These are phyloP conservation scores for Lactarius vividus DNA, from an alignment of 768 basidiomycete genomes.

Conservation along the genomic window DNA sequence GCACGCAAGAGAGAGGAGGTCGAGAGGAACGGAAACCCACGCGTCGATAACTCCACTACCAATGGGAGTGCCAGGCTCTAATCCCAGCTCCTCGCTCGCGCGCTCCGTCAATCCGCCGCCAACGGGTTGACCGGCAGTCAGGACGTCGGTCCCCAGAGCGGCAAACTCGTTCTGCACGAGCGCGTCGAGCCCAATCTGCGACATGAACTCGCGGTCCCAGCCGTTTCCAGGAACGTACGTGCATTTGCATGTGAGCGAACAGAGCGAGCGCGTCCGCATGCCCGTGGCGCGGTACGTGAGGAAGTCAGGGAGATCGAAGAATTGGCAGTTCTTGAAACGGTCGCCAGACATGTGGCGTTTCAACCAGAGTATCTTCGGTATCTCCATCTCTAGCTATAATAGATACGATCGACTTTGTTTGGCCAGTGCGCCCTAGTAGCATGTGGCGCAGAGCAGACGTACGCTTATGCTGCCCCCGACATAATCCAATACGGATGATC, in stretches of 20 bases:
- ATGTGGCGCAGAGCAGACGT: constrained; percentile 27
- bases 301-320: constrained; percentile 91
- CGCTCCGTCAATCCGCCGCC: constrained; percentile 74
- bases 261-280: constrained; percentile 70
- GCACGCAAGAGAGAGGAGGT: neutral
- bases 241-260: constrained; percentile 96
- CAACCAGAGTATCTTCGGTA: constrained; percentile 96
- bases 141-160: constrained; percentile 53
- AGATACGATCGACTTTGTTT: neutral
- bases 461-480: constrained; percentile 97
- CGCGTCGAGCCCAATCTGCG: constrained; percentile 73
- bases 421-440: neutral
- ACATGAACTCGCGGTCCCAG: constrained; percentile 89
- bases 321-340: constrained; percentile 72
- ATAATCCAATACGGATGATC: constrained; percentile 84
- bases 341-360: constrained; percentile 79
- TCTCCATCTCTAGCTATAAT: constrained; percentile 90
- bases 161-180: constrained; percentile 76
- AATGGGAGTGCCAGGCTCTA: constrained; percentile 83
- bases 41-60: constrained; percentile 96
- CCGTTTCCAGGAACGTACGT: constrained; percentile 84
- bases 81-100: constrained; percentile 83
- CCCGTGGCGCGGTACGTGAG: constrained; percentile 90
- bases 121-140: constrained; percentile 84
- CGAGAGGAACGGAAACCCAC: constrained; percentile 41